Base-by-base conservation (phyloP, 768 basidiomycete species). In the Amanita pallidorosea region DNA sequence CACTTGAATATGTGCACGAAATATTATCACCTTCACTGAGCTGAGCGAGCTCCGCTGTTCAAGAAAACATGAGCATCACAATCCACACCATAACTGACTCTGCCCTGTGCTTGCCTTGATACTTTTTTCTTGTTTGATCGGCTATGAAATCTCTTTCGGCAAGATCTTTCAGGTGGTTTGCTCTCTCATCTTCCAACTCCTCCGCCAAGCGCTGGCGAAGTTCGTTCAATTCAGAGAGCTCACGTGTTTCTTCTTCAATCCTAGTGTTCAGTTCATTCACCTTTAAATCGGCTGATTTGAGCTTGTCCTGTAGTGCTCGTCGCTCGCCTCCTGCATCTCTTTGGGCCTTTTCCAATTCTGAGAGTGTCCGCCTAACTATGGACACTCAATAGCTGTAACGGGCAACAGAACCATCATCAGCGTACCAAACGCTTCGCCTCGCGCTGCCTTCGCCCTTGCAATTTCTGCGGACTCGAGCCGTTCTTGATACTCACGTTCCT, bases 71-170 rank as follows among this genome's bases (percentile, higher is more conserved):
- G n/a, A 47, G 42, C 29, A 40, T 17, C 33, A 36, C n/a, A 13
- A 27, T 20, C 35, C 45, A 37, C 17, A 7, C 6, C 40, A 18
- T 27, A 6, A 25, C 11, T 13, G 25, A n/a, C 33, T 13, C 33
- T 5, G 13, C 33, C 5, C 33, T 5, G 13, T 37, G 1, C 63
- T 51, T 64, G 84, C 87, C 79, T 74, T 91, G 88, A 58, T 91
- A 89, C 62, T 88, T 89, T 72, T 89, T 87, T 54, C 84, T 77
- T 2, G 87, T 88, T 62, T 89, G 88, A 56, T 88, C 83, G 29
- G 77, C 73, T 9, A 82, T 68, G 61, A 88, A 87, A 63, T 89
- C 87, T 5, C 85, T 76, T 54, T 89, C 85, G 1, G 77, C 70
- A n/a, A 89, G 72, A 55, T 90, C 86, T 58, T 89, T 84, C 60